A percentile compares a stretch with the other conserved stretches of the same genome.
phyloP scores from a whole-genome alignment of 345 rosid species.

The Theobroma cacao region DNA sequence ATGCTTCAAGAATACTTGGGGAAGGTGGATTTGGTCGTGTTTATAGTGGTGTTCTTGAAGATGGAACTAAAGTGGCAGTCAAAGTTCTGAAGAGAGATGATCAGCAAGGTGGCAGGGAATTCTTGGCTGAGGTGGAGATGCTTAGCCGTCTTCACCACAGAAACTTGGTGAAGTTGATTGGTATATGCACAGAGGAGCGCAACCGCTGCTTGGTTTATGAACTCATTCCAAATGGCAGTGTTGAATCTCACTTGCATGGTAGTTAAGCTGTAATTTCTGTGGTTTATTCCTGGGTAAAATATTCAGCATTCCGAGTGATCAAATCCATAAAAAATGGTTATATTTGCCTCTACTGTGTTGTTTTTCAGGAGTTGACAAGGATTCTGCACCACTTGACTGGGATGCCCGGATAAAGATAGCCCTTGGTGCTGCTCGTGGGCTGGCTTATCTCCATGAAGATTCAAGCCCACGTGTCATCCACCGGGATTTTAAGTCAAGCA shows the following conservation, averaged over 20 bases:
- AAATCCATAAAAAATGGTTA: slow-evolving; percentile 8
- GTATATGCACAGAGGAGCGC: slow-evolving; percentile 87
- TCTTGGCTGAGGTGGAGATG: slow-evolving; percentile 97
- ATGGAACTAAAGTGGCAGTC: slow-evolving; percentile 83
- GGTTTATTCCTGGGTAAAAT: background rate
- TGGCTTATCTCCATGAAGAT: slow-evolving; percentile 96
- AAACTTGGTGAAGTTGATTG: slow-evolving; percentile 87
- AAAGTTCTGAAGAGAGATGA: slow-evolving; percentile 92
- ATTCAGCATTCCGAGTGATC: background rate
- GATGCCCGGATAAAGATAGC: slow-evolving; percentile 89
- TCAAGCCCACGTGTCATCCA: slow-evolving; percentile 95
- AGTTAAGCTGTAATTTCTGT: slow-evolving; percentile 12
- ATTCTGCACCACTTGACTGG: slow-evolving; percentile 80
- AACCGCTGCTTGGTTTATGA: slow-evolving; percentile 86
- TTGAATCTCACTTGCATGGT: slow-evolving; percentile 97
- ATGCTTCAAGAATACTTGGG: slow-evolving; percentile 68
- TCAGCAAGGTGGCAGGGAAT: slow-evolving; percentile 89
- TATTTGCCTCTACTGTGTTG: background rate
- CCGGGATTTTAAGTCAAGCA: slow-evolving; percentile 95
- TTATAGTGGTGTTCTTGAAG: slow-evolving; percentile 77
- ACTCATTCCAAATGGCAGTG: slow-evolving; percentile 94
- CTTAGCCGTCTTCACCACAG: slow-evolving; percentile 97
- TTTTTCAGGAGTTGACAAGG: slow-evolving; percentile 68
- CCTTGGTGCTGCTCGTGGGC: slow-evolving; percentile 93
- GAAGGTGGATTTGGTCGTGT: slow-evolving; percentile 98